Percentiles rank a stretch among this genome's conserved stretches.
These are phyloP conservation scores for Nitzschia sp. DNA, from an alignment of 108 stramenopile genomes.

Conservation along the genomic window DNA sequence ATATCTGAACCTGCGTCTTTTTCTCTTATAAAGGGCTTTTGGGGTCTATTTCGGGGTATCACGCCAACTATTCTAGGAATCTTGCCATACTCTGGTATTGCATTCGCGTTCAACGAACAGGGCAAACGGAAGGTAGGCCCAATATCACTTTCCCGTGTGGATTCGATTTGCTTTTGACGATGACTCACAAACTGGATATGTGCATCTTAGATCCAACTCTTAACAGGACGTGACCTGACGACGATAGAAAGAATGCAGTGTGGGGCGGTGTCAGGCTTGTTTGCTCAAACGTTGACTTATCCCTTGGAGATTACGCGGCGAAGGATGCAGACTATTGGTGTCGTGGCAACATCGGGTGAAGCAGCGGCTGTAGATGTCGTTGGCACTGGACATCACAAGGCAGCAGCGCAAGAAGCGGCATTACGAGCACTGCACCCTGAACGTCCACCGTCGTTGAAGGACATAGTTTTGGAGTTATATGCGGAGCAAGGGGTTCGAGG, in stretches of 20 bases:
- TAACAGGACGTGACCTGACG: conserved; percentile 74
- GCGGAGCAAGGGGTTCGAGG: conserved; percentile 89
- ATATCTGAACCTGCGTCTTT: not conserved
- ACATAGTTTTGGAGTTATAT: conserved; percentile 69
- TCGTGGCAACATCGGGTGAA: conserved; percentile 67
- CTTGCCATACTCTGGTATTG: conserved; percentile 94
- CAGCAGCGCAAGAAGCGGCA: conserved; percentile 15
- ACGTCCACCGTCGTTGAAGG: conserved; percentile 60
- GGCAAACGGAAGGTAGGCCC: conserved; percentile 75
- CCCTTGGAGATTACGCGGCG: conserved; percentile 94
- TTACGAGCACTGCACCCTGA: conserved; percentile 29
- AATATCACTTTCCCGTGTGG: not conserved
- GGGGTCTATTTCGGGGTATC: conserved; percentile 87
- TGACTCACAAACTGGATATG: too few species aligned
- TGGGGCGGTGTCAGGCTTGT: conserved; percentile 88
- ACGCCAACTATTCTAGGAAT: conserved; percentile 93
- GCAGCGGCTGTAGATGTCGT: conserved; percentile 73
- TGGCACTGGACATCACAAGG: conserved; percentile 17
- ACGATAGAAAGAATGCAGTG: conserved; percentile 87
- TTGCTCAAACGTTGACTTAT: conserved; percentile 92
- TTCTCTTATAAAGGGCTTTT: conserved; percentile 40
- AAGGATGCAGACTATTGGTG: conserved; percentile 96
- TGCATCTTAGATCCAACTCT: conserved; percentile 44
- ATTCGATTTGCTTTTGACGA: not conserved
- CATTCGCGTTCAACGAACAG: conserved; percentile 94